Base-by-base conservation (phyloP, 148 eudicot species). In the Diospyros lotus region DNA sequence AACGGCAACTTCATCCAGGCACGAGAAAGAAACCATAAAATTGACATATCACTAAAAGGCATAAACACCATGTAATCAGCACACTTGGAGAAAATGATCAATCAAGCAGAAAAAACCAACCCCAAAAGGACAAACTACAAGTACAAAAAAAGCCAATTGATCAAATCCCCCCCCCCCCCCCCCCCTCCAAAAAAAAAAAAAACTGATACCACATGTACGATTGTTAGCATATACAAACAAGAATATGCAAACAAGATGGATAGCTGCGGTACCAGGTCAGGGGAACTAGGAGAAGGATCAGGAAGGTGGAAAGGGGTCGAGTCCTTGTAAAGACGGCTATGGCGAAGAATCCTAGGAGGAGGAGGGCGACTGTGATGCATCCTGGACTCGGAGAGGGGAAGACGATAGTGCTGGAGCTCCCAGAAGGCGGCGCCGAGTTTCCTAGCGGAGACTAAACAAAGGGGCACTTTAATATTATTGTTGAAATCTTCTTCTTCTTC, bases 371-470 rank as follows among this genome's bases (percentile, higher is more conserved):
- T 82, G 74, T 81, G 82, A 67, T 85, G 80, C 88, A 85, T 85
- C 66, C 73, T 64, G 61, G 79, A 73, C 66, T 76, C 58, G 61
- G 79, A 73, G 71, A 82, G 51, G 9, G 82, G 84, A 6, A 68
- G 62, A 53, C 74, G 75, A 71, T 82, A 82, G 12, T 82, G 83
- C 58, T 86, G 61, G 64, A 83, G 83, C 60, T 86, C 89, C 89
- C 89, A 86, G 66, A 83, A 73, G 3, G 81, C 63, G 61, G 89
- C 84, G 52, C 78, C 89, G 54, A 86, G 84, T 58, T 86, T 83
- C 76, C 89, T 78, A 15, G 86, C 82, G 73, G 88, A 80, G 63
- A 80, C 79, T 46, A 43, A 44, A 71, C 75, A 52, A 62, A 56
- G 44, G 0, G 69, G 46, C 52, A 18, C 40, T 3, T 12, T 3